phyloP scores from a whole-genome alignment of 2,329 filamentous ascomycete genomes.

The Fusarium denticulatum region DNA sequence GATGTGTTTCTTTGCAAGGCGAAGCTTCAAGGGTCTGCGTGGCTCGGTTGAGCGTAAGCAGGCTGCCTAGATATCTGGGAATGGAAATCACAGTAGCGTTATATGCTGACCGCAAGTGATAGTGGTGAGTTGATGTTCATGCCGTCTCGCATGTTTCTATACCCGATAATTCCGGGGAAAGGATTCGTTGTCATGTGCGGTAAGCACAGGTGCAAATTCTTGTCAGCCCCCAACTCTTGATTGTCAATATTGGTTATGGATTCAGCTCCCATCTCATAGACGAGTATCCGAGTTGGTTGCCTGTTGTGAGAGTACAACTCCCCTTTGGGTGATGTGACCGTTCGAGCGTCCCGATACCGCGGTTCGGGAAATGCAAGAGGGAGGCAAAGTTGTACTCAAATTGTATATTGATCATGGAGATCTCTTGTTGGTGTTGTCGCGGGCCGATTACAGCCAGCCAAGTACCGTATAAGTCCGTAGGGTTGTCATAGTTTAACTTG shows the following conservation, averaged over 20 bases:
- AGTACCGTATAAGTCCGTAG: background rate
- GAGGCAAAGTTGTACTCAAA: conserved; percentile 18
- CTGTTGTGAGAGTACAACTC: background rate
- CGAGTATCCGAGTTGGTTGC: conserved; percentile 18
- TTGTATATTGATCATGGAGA: background rate
- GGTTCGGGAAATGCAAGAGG: conserved; percentile 29
- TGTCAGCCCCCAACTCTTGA: conserved; percentile 7
- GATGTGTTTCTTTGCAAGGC: conserved; percentile 1
- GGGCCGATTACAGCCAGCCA: conserved; percentile 26
- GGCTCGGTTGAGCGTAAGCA: conserved; percentile 16
- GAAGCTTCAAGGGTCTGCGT: conserved; percentile 2
- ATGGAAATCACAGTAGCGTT: background rate
- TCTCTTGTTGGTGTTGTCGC: conserved; percentile 10
- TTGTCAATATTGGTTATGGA: background rate
- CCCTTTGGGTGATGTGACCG: conserved; percentile 18
- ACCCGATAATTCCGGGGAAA: background rate
- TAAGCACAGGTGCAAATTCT: conserved; percentile 10
- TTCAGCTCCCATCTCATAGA: conserved; percentile 1
- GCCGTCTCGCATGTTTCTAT: background rate
- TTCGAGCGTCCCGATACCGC: conserved; percentile 28
- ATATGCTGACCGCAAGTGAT: conserved; percentile 15
- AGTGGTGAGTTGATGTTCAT: background rate
- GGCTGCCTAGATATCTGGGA: background rate
- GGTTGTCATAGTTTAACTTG: background rate
- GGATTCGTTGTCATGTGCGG: background rate